Base-by-base conservation (phyloP, 116 monocot species). In the Phalaenopsis hybrid region DNA sequence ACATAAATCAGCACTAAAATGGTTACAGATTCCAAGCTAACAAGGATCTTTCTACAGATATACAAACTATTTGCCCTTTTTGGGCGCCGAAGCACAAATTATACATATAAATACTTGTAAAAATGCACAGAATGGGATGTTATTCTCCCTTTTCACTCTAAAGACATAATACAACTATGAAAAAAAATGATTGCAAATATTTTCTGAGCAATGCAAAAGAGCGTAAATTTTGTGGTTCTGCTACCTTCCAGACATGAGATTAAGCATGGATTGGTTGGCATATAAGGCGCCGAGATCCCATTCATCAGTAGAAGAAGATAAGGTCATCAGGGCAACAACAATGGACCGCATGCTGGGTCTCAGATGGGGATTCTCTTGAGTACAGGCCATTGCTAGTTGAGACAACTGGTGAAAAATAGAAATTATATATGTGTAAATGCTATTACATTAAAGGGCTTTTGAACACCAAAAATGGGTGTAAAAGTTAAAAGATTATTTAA, bases 191-290 rank as follows among this genome's bases (percentile, higher is more conserved):
- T 5, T 25, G 5, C 6, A 63, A 21, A 23, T 63, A 55, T 55
- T 3, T 48, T 9, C 48, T 48, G 37, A 37, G 37, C 37, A 37
- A 37, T 37, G 3, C 3, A 37, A 37, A 37, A 28, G 37, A 37
- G 51, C 51, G 10, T 9, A n/a, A 5, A 61, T 61, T 61, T 18
- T 3, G 37, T 37, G 7, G 61, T 5, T 63, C 7, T 46, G 18
- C 34, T 92, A 95, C 79, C 93, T 91, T 82, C 95, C 95, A 20
- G 98, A 97, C 88, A 98, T 92, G 72, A 95, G 93, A 44, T 86
- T 93, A 51, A 79, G 75, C 34, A 92, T 44, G 57, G 81, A 84
- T 61, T 89, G 88, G 57, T 92, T 89, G 17, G 89, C 90, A 78
- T 90, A 77, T 34, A 97, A 84, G 81, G 86, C 34, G 7, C 81